These are phyloP conservation scores for Gremmenia infestans DNA, from an alignment of 2,329 filamentous ascomycete genomes.

Conservation along the genomic window DNA sequence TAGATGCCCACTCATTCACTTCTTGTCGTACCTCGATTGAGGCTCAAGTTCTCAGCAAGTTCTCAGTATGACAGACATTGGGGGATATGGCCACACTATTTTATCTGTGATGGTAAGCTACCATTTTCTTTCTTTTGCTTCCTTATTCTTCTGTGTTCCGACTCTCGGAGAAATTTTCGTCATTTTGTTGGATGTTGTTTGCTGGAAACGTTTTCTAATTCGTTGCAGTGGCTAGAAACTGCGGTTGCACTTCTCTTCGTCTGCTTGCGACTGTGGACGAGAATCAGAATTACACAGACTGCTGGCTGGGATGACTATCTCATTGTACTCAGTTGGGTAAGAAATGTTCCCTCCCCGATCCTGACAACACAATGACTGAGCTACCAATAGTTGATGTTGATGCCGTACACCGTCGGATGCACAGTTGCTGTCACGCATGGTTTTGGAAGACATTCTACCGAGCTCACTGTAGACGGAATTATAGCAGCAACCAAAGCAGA, in stretches of 20 bases:
- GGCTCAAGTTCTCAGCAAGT: too few relatives aligned
- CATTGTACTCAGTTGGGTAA: constrained; percentile 8
- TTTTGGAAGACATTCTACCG: constrained; percentile 6
- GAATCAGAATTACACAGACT: constrained; percentile 1
- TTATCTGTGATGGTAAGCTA: too few relatives aligned
- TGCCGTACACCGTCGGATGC: constrained; percentile 4
- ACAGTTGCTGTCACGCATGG: constrained; percentile 8
- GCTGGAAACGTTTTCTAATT: too few relatives aligned
- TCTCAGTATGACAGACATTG: too few relatives aligned
- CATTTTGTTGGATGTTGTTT: too few relatives aligned
- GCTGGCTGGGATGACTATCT: constrained; percentile 14
- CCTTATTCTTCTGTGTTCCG: too few relatives aligned
- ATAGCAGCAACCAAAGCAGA: constrained; percentile 6
- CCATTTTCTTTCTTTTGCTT: too few relatives aligned
- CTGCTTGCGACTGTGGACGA: constrained; percentile 9
- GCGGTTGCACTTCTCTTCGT: constrained; percentile 6
- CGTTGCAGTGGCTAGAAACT: too few relatives aligned
- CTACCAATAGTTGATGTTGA: constrained; percentile 8
- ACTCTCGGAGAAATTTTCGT: too few relatives aligned
- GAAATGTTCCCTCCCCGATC: not conserved
- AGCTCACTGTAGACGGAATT: constrained; percentile 3
- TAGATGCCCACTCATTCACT: too few relatives aligned
- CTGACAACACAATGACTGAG: not conserved
- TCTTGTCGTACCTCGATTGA: too few relatives aligned
- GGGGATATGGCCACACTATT: too few relatives aligned